These are phyloP conservation scores for Globisporangium takayamanum DNA, from an alignment of 352 stramenopile genomes.

Conservation along the genomic window DNA sequence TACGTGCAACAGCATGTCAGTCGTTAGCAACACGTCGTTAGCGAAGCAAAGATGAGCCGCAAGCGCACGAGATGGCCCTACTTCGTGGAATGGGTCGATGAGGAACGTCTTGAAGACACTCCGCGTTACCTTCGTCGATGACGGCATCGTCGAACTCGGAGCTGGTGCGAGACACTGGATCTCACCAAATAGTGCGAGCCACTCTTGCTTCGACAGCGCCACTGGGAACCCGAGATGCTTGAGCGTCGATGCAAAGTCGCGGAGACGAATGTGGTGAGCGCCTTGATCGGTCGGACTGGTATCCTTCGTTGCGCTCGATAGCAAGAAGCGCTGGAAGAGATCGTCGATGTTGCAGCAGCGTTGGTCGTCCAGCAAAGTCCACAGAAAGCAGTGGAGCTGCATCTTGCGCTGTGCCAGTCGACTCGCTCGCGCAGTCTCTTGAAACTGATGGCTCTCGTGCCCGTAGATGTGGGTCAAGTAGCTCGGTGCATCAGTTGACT, in stretches of 20 bases:
- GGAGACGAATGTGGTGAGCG: constrained; percentile 2
- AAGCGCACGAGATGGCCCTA: constrained; percentile 5
- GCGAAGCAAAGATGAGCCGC: neutral
- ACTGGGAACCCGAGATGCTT: constrained; percentile 14
- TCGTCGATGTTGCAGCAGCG: constrained; percentile 11
- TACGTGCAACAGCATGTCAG: neutral
- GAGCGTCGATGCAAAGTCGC: constrained; percentile 12
- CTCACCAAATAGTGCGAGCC: constrained; percentile 26
- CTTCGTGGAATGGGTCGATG: constrained; percentile 38
- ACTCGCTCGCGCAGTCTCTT: constrained; percentile 20
- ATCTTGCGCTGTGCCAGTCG: constrained; percentile 18
- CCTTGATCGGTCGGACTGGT: neutral
- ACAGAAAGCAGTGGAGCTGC: constrained; percentile 23
- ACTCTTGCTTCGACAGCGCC: constrained; percentile 28
- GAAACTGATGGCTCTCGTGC: constrained; percentile 28
- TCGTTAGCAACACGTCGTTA: neutral
- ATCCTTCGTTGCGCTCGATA: neutral
- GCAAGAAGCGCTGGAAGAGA: constrained; percentile 17
- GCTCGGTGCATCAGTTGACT: constrained; percentile 4
- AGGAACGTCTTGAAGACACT: constrained; percentile 26
- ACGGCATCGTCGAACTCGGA: neutral
- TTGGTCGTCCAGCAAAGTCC: constrained; percentile 13
- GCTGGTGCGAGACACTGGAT: constrained; percentile 21
- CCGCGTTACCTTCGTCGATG: neutral
- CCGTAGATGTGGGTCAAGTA: constrained; percentile 14